These are phyloP conservation scores for Chaetomium fimeti DNA, from an alignment of 495 filamentous ascomycete genomes.

Conservation along the genomic window DNA sequence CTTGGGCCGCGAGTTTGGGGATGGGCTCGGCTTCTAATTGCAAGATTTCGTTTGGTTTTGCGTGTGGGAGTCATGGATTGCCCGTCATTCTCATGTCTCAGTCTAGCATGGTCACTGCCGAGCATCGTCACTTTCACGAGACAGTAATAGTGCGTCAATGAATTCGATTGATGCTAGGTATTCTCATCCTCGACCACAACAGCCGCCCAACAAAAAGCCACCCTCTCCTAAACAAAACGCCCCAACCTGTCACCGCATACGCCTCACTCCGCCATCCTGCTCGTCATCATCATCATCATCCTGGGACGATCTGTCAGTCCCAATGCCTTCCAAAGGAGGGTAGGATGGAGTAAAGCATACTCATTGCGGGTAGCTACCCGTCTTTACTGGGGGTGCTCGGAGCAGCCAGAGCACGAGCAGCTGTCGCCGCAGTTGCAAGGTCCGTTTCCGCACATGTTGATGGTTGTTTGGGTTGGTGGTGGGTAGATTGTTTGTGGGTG, in stretches of 20 bases:
- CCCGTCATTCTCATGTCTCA: not conserved
- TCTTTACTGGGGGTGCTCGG: constrained; percentile 25
- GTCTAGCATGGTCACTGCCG: not conserved
- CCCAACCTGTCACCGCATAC: not conserved
- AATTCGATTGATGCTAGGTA: not conserved
- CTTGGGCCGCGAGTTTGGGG: not conserved
- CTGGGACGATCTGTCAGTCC: not conserved
- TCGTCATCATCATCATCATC: not conserved
- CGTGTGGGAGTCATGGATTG: not conserved
- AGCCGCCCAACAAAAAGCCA: not conserved
- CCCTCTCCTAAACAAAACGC: not conserved
- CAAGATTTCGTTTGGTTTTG: not conserved
- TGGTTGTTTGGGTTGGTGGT: constrained; percentile 13
- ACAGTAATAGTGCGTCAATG: not conserved
- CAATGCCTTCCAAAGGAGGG: too few relatives aligned
- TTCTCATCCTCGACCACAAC: constrained; percentile 6
- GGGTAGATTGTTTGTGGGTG: not conserved
- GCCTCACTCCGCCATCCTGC: too few relatives aligned
- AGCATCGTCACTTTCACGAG: not conserved
- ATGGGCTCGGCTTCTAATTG: not conserved
- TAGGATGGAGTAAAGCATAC: not conserved
- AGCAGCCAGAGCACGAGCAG: constrained; percentile 32
- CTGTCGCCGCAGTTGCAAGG: constrained; percentile 27
- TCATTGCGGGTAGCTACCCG: not conserved
- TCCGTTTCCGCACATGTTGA: constrained; percentile 31